Percentiles rank a stretch among this genome's conserved stretches.
Evolutionary conservation across 2,329 filamentous ascomycete species (phyloP).

Genomic region (Didymellaceae sp.): DNA sequence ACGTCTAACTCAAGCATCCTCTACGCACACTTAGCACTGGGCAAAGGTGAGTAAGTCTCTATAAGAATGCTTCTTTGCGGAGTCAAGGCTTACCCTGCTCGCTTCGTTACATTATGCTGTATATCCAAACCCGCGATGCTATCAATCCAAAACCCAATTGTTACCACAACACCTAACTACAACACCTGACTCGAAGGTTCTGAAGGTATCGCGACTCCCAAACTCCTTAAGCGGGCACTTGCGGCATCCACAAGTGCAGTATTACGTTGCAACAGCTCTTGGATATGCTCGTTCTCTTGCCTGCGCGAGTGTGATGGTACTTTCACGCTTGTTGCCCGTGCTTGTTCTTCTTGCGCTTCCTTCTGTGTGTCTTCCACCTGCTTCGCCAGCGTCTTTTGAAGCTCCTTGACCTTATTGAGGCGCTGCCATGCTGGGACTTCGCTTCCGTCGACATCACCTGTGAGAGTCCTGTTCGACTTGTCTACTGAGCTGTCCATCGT

Average conservation of each 20-base stretch:
- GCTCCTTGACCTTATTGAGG: constrained; percentile 62
- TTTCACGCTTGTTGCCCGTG: constrained; percentile 25
- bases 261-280: constrained; percentile 42
- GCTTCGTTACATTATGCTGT: neutral
- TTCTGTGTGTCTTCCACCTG: constrained; percentile 32
- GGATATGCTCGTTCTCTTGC: constrained; percentile 43
- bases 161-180: too few relatives aligned
- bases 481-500: constrained; percentile 51
- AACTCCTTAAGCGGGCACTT: constrained; percentile 33
- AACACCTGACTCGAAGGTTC: neutral
- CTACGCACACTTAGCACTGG: too few relatives aligned
- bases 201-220: constrained; percentile 36
- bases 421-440: constrained; percentile 57
- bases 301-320: constrained; percentile 45
- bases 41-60: too few relatives aligned
- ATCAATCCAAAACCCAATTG: neutral
- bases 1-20: too few relatives aligned
- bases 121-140: neutral
- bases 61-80: neutral
- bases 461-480: constrained; percentile 33
- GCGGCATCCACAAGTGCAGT: constrained; percentile 44
- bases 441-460: constrained; percentile 41
- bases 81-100: neutral
- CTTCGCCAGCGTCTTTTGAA: constrained; percentile 59
- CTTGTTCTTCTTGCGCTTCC: constrained; percentile 23